Percentiles rank a stretch among this genome's conserved stretches.
These are phyloP conservation scores for Reutealis trisperma DNA, from an alignment of 345 rosid genomes.

Conservation along the genomic window DNA sequence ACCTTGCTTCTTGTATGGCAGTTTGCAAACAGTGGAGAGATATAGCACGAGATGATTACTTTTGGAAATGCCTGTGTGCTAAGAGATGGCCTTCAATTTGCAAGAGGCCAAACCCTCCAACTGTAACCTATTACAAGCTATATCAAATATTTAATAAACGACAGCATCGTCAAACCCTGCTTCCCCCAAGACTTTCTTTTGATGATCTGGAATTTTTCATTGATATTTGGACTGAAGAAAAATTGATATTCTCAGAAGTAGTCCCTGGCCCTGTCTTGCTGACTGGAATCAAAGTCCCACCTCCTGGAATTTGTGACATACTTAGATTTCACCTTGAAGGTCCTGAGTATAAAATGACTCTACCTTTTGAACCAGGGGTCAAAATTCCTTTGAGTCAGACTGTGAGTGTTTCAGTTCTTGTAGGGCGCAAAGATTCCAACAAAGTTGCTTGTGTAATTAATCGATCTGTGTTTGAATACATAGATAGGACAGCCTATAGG, in stretches of 20 bases:
- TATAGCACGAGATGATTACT: constrained; percentile 73
- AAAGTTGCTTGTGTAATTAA: constrained; percentile 70
- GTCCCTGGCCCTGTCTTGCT: constrained; percentile 63
- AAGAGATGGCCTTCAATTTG: constrained; percentile 93
- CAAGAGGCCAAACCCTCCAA: constrained; percentile 65
- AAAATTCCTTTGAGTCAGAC: constrained; percentile 53
- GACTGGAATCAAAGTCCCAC: constrained; percentile 56
- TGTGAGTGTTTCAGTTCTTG: constrained; percentile 73
- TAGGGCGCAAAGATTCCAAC: constrained; percentile 64
- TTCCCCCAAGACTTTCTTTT: constrained; percentile 78
- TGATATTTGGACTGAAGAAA: constrained; percentile 83
- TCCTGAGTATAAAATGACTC: constrained; percentile 71
- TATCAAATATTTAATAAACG: constrained; percentile 65
- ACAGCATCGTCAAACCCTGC: constrained; percentile 45
- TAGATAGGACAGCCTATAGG: constrained; percentile 62
- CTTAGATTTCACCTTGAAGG: constrained; percentile 49
- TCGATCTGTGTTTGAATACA: constrained; percentile 67
- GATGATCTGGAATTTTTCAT: constrained; percentile 74
- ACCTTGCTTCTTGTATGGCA: constrained; percentile 76
- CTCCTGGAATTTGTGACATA: constrained; percentile 45
- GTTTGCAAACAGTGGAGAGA: constrained; percentile 87
- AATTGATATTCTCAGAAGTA: constrained; percentile 70
- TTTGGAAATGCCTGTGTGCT: constrained; percentile 88
- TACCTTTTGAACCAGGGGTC: constrained; percentile 74
- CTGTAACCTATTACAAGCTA: constrained; percentile 64